phyloP scores from a whole-genome alignment of 208 protist species.

The Endotrypanum monterogeii region DNA sequence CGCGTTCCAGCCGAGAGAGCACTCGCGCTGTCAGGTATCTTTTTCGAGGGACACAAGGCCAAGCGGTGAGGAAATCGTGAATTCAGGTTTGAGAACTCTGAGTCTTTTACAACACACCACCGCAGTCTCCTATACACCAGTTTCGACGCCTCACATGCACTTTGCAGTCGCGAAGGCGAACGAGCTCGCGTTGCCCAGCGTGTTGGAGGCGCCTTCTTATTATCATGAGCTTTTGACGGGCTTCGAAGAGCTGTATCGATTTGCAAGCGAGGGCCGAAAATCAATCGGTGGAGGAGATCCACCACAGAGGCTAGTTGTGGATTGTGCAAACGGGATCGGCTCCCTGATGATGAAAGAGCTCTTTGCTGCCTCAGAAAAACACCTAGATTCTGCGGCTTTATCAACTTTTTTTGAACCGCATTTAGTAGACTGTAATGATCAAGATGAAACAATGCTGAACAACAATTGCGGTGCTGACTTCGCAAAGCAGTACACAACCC shows the following conservation, averaged over 20 bases:
- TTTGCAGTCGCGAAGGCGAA: slow-evolving; percentile 51
- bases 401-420: slow-evolving; percentile 43
- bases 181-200: not conserved
- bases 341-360: slow-evolving; percentile 47
- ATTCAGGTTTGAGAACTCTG: slow-evolving; percentile 30
- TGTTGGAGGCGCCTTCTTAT: slow-evolving; percentile 32
- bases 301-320: slow-evolving; percentile 70
- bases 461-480: slow-evolving; percentile 92
- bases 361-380: slow-evolving; percentile 35
- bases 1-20: not conserved
- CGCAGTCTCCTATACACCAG: slow-evolving; percentile 28
- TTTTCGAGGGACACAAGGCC: slow-evolving; percentile 56
- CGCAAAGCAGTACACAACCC: slow-evolving; percentile 60
- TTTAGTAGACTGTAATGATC: slow-evolving; percentile 46
- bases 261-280: not conserved
- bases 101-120: slow-evolving; percentile 17
- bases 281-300: not conserved
- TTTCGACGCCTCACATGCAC: slow-evolving; percentile 83
- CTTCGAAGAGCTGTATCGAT: slow-evolving; percentile 32
- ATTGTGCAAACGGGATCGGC: slow-evolving; percentile 92
- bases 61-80: slow-evolving; percentile 45
- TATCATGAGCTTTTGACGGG: slow-evolving; percentile 34
- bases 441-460: slow-evolving; percentile 59
- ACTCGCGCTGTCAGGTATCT: slow-evolving; percentile 29
- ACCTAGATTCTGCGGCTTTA: slow-evolving; percentile 18